A percentile compares a stretch with the other conserved stretches of the same genome.
Evolutionary conservation across 2,329 filamentous ascomycete genomes (phyloP).

Genomic region (Xylariaceae sp.): DNA sequence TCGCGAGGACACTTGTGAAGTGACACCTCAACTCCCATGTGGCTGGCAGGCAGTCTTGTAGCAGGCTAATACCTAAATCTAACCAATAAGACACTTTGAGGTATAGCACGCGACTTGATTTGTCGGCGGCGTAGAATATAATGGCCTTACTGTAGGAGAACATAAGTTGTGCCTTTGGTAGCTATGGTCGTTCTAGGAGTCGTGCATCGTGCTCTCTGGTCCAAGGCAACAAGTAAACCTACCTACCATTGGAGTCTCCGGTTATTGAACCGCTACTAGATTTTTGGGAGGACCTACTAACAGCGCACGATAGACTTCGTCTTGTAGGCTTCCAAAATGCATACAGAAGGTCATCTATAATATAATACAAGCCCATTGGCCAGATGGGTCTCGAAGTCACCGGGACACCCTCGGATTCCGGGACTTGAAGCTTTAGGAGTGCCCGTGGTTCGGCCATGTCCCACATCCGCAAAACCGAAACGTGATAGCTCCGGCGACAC

Average conservation of each 20-base stretch:
- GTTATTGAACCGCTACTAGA: too few species aligned
- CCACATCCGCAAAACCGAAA: not conserved
- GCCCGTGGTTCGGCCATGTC: too few species aligned
- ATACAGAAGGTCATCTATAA: not conserved
- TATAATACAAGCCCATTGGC: not conserved
- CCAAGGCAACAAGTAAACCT: not conserved
- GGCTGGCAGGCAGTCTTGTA: too few species aligned
- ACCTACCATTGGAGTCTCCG: too few species aligned
- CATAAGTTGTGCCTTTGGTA: not conserved
- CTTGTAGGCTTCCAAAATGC: not conserved
- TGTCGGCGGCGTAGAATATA: not conserved
- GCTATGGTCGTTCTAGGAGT: too few species aligned
- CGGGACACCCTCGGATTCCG: too few species aligned
- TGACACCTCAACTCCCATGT: too few species aligned
- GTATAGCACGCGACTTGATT: not conserved
- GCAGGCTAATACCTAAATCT: not conserved
- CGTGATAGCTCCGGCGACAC: not conserved
- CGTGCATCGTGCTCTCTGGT: not conserved
- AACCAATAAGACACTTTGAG: not conserved
- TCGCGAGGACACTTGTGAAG: too few species aligned
- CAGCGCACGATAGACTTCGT: not conserved
- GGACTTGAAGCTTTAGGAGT: too few species aligned
- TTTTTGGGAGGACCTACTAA: too few species aligned
- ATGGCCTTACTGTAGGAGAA: not conserved
- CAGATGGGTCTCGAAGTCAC: too few species aligned